Evolutionary conservation across 169 alveolate species (phyloP), one percentile per base, ranked within the genome.

Genomic region (Plasmodium chabaudi): DNA sequence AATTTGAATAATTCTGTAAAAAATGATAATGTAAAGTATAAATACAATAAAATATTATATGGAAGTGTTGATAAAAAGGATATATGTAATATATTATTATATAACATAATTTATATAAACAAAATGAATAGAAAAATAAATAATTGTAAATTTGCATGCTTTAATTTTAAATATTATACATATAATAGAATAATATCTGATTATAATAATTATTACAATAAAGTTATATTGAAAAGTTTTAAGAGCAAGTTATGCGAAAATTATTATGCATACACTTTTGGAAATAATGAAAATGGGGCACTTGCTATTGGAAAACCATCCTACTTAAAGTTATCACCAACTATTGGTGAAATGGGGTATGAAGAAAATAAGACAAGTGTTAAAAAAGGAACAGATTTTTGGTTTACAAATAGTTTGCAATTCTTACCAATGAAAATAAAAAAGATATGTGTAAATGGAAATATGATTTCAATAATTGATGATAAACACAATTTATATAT

Each of bases 351-450:
- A 21, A 63, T 77, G 34, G 88, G 88, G 19, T 61, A 77, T 51
- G 65, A 77, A 21, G 65, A 77, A 57, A 77, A 77, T 68, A 77
- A 77, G 63, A 77, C 49, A 49, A 77, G 73, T 46, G 13, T 77
- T 47, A 77, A 77, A 64, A 63, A 63, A 44, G 88, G 88, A 25
- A 63, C 74, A 13, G 88, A 77, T 49, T 77, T 77, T 64, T 77
- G 88, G 88, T 77, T 77, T 77, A 77, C 88, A n/a, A 77, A 77
- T 64, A 77, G 65, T 77, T 77, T 77, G 67, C 88, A 77, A 13
- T 46, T 77, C 42, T 47, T 77, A 15, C 79, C 88, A 46, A 77
- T 77, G 63, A 64, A 77, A 53, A 68, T 77, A 39, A 77, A 77
- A 77, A 77, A 64, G 64, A 51, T 77, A 53, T 77, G 88, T 57